Evolutionary conservation across 345 rosid species (phyloP), one percentile per base, ranked within the genome.

Genomic region (Rhizophora mangle): DNA sequence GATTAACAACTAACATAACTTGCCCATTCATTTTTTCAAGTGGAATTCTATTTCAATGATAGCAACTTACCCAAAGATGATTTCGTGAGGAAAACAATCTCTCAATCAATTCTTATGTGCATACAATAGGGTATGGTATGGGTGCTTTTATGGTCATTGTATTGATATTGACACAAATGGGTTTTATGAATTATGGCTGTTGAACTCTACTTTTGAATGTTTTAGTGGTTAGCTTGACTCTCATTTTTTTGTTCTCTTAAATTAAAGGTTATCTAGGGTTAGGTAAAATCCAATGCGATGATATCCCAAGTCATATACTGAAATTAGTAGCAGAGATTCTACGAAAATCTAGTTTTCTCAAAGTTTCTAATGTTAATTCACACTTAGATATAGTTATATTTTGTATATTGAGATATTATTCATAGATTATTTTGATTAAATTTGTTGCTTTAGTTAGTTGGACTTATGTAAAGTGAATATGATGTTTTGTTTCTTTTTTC

Each of bases 21-120:
- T 21, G 19, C 18, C 18, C 4, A 6, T 61, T 26, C 32, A 13
- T n/a, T 3, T n/a, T 18, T 52, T 6, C 63, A 81, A 80, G 82
- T 79, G 49, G 85, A 79, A 49, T 82, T 82, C 55, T 79, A 79
- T 78, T 81, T 81, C 78, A 81, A 78, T 57, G 82, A 81, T 49
- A 78, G 80, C 70, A 81, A 75, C 59, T 70, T 78, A 32, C 82
- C 80, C 26, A 65, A 72, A 37, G 82, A 81, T 51, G 63, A 34
- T 21, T 81, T 81, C 61, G 80, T 82, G 53, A 63, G 4, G 53
- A 70, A 63, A 46, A 68, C 57, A 46, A 76, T 79, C 49, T 21
- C 66, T 26, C 70, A 62, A 64, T 72, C 81, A 76, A 67, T n/a
- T n/a, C n/a, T n/a, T n/a, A n/a, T n/a, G n/a, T n/a, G n/a, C n/a